Evolutionary conservation across 352 stramenopile species (phyloP), one percentile per base, ranked within the genome.

Genomic region (Pythium rhizo-oryzae): DNA sequence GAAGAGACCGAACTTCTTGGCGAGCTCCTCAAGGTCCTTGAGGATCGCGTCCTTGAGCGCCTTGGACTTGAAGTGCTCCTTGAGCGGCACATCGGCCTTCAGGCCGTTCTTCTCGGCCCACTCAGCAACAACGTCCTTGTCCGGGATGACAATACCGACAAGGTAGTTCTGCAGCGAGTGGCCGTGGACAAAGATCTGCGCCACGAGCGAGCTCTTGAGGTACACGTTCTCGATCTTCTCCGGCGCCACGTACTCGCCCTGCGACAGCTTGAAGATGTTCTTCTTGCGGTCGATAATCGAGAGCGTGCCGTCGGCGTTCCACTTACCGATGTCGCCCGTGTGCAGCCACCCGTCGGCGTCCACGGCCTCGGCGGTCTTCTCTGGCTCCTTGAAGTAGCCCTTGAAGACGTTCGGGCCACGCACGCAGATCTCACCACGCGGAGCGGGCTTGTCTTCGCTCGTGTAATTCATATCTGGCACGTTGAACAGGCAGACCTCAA

Each of bases 381-480:
- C 90, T 5, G 84, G 79, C 71, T 99, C 90, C 70, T 98, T 98
- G 55, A 28, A 55, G 81, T 99, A 99, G 8, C 97, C 97, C 41
- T 71, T 72, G 67, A 97, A 95, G 21, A 98, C 70, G 60, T 90
- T 82, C 7, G 77, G 74, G 15, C 96, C 94, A 46, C 84, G 91
- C n/a, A 94, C 64, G 13, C 84, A 66, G 55, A 93, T 84, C 70
- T 93, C 84, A 6, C 84, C 84, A 35, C 85, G 78, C 15, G 85
- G 85, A 18, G 75, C 76, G n/a, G 82, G 82, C 52, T 84, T 81
- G 75, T 98, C 91, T 13, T 80, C 81, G 69, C 74, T 92, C 25
- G 89, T 89, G 81, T 99, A 99, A 58, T 90, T 92, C 97, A 99
- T 99, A 60, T 99, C 97, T 0, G 95, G 90, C 11, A 99, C 95